These are phyloP conservation scores for Curvularia lunata DNA, from an alignment of 2,329 filamentous ascomycete species.

Conservation along the genomic window DNA sequence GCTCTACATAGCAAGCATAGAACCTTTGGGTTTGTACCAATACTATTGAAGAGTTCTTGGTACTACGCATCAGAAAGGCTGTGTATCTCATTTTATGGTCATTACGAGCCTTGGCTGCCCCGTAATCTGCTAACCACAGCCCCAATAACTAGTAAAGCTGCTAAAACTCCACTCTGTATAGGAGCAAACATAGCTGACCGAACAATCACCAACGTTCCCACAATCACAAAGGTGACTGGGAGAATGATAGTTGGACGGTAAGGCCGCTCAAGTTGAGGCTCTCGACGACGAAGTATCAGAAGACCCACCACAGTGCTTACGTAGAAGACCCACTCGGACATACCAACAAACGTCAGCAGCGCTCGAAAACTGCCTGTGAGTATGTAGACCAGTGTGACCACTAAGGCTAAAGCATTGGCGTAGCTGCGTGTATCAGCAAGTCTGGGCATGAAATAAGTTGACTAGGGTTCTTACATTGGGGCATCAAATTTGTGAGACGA, in stretches of 20 bases:
- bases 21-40: not conserved
- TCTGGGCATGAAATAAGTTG: not conserved
- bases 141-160: conserved; percentile 60
- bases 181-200: conserved; percentile 66
- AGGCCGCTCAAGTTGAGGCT: conserved; percentile 62
- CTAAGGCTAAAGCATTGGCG: conserved; percentile 36
- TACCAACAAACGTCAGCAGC: conserved; percentile 59
- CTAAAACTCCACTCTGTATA: conserved; percentile 59
- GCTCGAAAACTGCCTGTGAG: conserved; percentile 66
- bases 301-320: conserved; percentile 67
- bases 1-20: conserved; percentile 4
- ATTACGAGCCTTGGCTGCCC: conserved; percentile 14
- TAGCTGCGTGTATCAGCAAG: conserved; percentile 31
- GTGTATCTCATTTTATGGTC: no score
- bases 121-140: conserved; percentile 46
- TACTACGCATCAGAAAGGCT: not conserved
- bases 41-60: not conserved
- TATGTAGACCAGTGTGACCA: conserved; percentile 62
- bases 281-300: conserved; percentile 62
- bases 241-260: conserved; percentile 62
- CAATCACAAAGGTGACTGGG: conserved; percentile 61
- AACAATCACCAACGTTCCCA: conserved; percentile 66
- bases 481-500: conserved; percentile 35
- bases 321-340: conserved; percentile 64
- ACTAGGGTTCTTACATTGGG: conserved; percentile 35